Evolutionary conservation across 192 early-diverging fungal genomes (phyloP).

Genomic region (Coemansia sp.): DNA sequence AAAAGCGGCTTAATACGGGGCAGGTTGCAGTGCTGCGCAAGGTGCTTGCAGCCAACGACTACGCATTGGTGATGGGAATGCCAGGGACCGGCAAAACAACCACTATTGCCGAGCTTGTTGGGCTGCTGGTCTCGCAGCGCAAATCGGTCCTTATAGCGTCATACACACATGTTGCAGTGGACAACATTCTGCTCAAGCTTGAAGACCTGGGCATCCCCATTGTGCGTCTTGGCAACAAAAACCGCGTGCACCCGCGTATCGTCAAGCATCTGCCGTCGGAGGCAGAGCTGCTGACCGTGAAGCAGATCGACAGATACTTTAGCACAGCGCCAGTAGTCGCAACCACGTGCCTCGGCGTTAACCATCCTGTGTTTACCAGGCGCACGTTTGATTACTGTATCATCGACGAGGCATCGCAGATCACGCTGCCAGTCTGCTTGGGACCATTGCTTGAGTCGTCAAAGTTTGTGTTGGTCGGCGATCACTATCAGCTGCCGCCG

Average conservation of each 20-base stretch:
- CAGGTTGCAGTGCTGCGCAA: conserved; percentile 69
- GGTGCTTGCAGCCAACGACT: conserved; percentile 79
- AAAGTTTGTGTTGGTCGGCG: conserved; percentile 91
- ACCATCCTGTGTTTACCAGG: conserved; percentile 71
- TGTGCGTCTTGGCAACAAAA: conserved; percentile 72
- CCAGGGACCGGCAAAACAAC: conserved; percentile 97
- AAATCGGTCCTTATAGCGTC: conserved; percentile 84
- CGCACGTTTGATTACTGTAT: conserved; percentile 93
- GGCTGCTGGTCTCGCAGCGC: conserved; percentile 61
- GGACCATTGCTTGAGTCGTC: conserved; percentile 81
- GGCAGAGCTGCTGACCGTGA: conserved; percentile 56
- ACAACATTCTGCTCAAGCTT: conserved; percentile 91
- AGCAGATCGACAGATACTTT: conserved; percentile 62
- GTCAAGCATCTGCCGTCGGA: conserved; percentile 32
- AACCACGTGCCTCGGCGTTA: conserved; percentile 85
- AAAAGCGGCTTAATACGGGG: conserved; percentile 65
- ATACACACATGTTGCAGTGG: conserved; percentile 91
- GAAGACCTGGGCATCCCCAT: conserved; percentile 59
- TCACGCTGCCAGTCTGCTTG: conserved; percentile 85
- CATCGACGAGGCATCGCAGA: conserved; percentile 94
- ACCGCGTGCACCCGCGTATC: conserved; percentile 61
- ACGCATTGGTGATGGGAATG: conserved; percentile 91
- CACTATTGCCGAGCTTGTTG: conserved; percentile 78
- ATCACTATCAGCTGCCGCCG: conserved; percentile 93
- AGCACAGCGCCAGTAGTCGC: conserved; percentile 71